A percentile compares a stretch with the other conserved stretches of the same genome.
These are phyloP conservation scores for Metschnikowia cubensis DNA, from an alignment of 805 yeast species.

Conservation along the genomic window DNA sequence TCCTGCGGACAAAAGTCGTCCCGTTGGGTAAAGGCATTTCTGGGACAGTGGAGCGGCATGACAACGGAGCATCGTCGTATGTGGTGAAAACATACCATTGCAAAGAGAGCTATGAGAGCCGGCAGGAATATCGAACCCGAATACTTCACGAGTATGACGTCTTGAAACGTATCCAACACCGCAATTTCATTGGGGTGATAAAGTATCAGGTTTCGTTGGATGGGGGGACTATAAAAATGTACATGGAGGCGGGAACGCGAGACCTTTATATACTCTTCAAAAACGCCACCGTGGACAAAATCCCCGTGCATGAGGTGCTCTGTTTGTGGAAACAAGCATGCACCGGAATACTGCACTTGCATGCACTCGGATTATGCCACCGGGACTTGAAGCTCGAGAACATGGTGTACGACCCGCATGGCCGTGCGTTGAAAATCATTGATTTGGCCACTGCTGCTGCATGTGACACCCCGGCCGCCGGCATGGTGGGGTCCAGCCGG, in stretches of 20 bases:
- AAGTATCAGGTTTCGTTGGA: slow-evolving; percentile 25
- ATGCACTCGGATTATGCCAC: slow-evolving; percentile 37
- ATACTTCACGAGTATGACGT: slow-evolving; percentile 35
- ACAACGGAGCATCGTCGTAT: slow-evolving; percentile 9
- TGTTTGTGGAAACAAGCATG: slow-evolving; percentile 42
- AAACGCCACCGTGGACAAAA: background rate
- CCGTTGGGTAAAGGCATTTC: slow-evolving; percentile 32
- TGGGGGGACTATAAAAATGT: slow-evolving; percentile 23
- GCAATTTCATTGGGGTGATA: slow-evolving; percentile 32
- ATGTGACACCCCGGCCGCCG: slow-evolving; percentile 24
- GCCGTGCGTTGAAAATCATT: slow-evolving; percentile 38
- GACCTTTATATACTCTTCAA: slow-evolving; percentile 17
- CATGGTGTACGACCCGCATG: slow-evolving; percentile 28
- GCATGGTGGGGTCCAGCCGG: slow-evolving; percentile 46
- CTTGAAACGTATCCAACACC: slow-evolving; percentile 25
- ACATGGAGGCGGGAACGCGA: slow-evolving; percentile 31
- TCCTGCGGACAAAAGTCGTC: background rate
- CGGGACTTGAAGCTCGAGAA: slow-evolving; percentile 51
- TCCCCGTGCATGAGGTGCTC: slow-evolving; percentile 14
- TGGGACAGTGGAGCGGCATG: slow-evolving; percentile 31
- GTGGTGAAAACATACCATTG: slow-evolving; percentile 47
- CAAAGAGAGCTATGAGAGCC: slow-evolving; percentile 38
- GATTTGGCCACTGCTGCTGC: slow-evolving; percentile 37
- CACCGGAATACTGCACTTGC: slow-evolving; percentile 37
- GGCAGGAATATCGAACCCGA: slow-evolving; percentile 35